Base-by-base conservation (phyloP, 139 green algal species). In the Auxenochlorella protothecoides region DNA sequence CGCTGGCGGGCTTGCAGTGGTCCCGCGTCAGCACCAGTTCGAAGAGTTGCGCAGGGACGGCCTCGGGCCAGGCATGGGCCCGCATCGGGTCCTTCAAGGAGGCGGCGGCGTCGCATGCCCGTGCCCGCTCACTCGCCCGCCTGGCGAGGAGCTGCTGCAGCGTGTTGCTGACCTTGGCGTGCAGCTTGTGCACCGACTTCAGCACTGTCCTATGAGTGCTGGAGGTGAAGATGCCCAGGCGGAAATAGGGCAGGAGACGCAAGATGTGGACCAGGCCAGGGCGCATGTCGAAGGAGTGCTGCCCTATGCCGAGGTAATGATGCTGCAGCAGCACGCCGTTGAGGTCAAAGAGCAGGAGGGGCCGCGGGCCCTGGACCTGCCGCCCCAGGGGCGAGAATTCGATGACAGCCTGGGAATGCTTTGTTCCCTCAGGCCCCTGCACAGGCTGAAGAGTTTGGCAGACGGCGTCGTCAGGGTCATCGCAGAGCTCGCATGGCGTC, bases 281-380 rank as follows among this genome's bases (percentile, higher is more conserved):
- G 3, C 78, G 64, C 55, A 79, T 65, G 65, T 71, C 63, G 73
- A 79, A 73, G n/a, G 74, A 44, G 52, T 71, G 64, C 56, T 68
- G 69, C n/a, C 53, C 27, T 11, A 52, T 63, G 14, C 74, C 74
- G 27, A 69, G 62, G 65, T 65, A 78, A 13, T 13, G 53, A 67
- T 84, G 75, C 56, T 76, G 74, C 63, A 84, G 61, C 5, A 84
- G 79, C 71, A 84, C 79, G 3, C 79, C 79, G 53, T 84, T 84
- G 60, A 84, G 66, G 74, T 84, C 79, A 74, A 84, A 84, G 13
- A 84, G 71, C 16, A 84, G 66, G 53, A 83, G 59, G 15, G 61
- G 59, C 3, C 69, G 68, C 27, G 27, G 27, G 27, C 27, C 27
- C 27, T 44, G 27, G 27, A 44, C 27, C 27, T 44, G 27, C 27